Evolutionary conservation across 73 alveolate genomes (phyloP), one percentile per base, ranked within the genome.

Genomic region (Blepharisma japonicum): DNA sequence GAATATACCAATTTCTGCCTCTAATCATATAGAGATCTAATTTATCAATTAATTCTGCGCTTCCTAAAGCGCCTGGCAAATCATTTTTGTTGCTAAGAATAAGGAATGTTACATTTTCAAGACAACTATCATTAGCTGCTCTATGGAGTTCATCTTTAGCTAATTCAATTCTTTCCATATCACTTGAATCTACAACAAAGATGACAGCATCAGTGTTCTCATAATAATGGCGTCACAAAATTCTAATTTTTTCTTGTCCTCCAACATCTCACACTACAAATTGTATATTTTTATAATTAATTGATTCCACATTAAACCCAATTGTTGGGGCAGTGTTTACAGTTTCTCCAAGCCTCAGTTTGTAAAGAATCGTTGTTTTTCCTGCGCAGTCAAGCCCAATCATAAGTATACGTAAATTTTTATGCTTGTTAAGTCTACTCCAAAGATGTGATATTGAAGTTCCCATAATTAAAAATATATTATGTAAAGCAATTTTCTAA

Each of bases 21-120:
- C 91, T 91, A 27, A 92, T 68, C 49, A 68, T 77, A 32, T 84
- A 87, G 70, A 92, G 81, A 7, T 86, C 93, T 54, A 92, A 68
- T 66, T 87, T 71, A 27, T 87, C 90, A 70, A 88, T 81, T 18
- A 92, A 78, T 77, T 90, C 94, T 18, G 86, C 68, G 45, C 87
- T 92, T 14, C 84, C 23, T 87, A 92, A 78, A 21, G 84, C 84
- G 27, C 89, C 97, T 6, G 92, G 93, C 80, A 96, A 67, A 80
- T 96, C 99, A 87, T 96, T 95, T 87, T 96, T 96, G 87, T 96
- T 96, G 76, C 98, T 98, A 77, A 96, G 79, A 68, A 96, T 92
- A 78, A 96, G 82, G 68, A 96, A 83, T 7, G 87, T 92, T 68
- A 85, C 85, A 78, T 96, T 88, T 77, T 85, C 54, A 55, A 90